Evolutionary conservation across 2,329 filamentous ascomycete species (phyloP), one percentile per base, ranked within the genome.

Genomic region (Penicillium sp.): DNA sequence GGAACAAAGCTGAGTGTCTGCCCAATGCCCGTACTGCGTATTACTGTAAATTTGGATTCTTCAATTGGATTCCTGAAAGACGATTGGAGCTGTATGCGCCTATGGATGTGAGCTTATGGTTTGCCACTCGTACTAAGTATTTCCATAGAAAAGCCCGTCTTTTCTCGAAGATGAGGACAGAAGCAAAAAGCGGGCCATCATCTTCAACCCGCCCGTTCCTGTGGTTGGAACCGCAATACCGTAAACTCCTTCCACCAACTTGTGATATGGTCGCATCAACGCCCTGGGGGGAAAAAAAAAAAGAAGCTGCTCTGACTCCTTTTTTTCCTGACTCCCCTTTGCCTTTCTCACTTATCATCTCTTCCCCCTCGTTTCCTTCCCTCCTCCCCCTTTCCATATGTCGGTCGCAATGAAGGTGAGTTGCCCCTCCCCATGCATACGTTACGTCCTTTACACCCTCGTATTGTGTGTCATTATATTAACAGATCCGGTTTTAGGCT

Each of bases 401-500:
- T 29, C 45, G 41, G 44, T 50, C 54, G 52, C 44, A 35, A 63
- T 63, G 59, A 62, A 63, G 59, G 60, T 63, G 32, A 50, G 53
- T 51, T 40, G 23, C 41, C 37, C 29, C 32, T 47, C 40, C 20
- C 20, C 20, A 23, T 18, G 40, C 31, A 42, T 47, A 35, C 42
- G 47, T 42, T 59, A 48, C 44, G 40, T 25, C 29, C 37, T 18
- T 18, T 29, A 24, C 39, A 7, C 12, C 25, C 25, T 27, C 32
- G 39, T 47, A 47, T 47, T 25, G 52, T 43, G 41, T 43, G 43
- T 46, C 31, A 25, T 52, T 45, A 40, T 49, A 53, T 59, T 54
- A 54, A 55, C 41, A 44, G 3, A 29, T 44, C 29, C 18, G 33
- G 15, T 52, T 42, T 44, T 37, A 89, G 86, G 86, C 85, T 69